Base-by-base conservation (phyloP, 257 asterid species). In the Leonotis leonurus region DNA sequence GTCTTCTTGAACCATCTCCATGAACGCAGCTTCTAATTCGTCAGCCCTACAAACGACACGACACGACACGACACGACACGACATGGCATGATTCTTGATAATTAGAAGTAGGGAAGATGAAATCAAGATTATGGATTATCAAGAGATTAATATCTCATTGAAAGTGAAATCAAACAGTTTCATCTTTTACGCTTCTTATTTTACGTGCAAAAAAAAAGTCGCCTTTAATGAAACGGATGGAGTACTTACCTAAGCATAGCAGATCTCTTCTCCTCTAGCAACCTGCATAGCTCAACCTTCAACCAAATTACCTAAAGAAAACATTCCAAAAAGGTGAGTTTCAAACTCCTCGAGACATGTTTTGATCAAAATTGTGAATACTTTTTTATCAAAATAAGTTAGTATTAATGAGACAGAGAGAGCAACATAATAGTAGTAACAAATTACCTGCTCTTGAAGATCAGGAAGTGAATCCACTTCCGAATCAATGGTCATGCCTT, bases 1-100 rank as follows among this genome's bases (percentile, higher is more conserved):
- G 74, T 90, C 98, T 75, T 83, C 83, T 71, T 76, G 60, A 74
- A 83, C 97, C 72, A 87, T 77, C 80, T 90, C 97, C 95, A 90
- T 75, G 25, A 90, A 81, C 27, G 97, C 97, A 16, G 90, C 78
- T 82, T 90, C 97, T 79, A 90, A 73, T 72, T 90, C 97, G 73
- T 90, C 97, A 48, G 90, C 88, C 81, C 97, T 87, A 77, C 32
- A 67, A 36, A 70, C 57, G 62, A 71, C 52, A 65, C n/a, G 52
- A 33, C 48, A 21, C 26, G 43, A 68, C 20, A 70, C 57, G 62
- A 71, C 52, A 65, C n/a, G 52, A 33, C 48, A 21, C 26, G 43
- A 68, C 20, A n/a, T n/a, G n/a, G n/a, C n/a, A n/a, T n/a, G n/a
- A n/a, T 14, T 46, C 24, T 24, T 64, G 27, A 69, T 37, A n/a